Evolutionary conservation across 2,329 filamentous ascomycete species (phyloP).

Genomic region (Hortaea werneckii): DNA sequence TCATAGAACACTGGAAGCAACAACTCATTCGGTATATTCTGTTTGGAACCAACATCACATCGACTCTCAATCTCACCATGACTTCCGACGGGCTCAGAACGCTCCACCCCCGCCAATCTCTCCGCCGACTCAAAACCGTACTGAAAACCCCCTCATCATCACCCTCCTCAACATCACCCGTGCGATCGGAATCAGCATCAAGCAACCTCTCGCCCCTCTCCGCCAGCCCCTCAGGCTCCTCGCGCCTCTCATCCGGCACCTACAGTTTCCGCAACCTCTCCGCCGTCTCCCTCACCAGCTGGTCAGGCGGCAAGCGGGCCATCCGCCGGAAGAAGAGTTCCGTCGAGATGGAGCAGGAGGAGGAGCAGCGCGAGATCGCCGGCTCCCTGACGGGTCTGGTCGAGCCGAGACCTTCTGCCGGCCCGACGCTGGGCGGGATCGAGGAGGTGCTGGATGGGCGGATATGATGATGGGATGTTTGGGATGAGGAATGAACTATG

Average conservation of each 20-base stretch:
- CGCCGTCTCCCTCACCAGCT: slow-evolving; percentile 6
- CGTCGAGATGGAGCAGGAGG: slow-evolving; percentile 22
- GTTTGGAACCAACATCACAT: no score
- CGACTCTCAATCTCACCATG: slow-evolving; percentile 1
- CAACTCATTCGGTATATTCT: no score
- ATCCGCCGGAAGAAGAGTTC: slow-evolving; percentile 22
- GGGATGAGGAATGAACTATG: not conserved
- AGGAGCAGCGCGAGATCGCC: slow-evolving; percentile 15
- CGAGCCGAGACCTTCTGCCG: slow-evolving; percentile 21
- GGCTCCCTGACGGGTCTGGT: slow-evolving; percentile 16
- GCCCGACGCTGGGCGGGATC: slow-evolving; percentile 19
- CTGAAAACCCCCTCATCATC: slow-evolving; percentile 9
- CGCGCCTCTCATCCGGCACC: slow-evolving; percentile 7
- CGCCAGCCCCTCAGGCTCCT: slow-evolving; percentile 8
- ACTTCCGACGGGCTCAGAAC: slow-evolving; percentile 6
- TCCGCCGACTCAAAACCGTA: slow-evolving; percentile 19
- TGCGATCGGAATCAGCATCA: slow-evolving; percentile 1
- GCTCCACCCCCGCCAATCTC: slow-evolving; percentile 15
- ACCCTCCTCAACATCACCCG: not conserved
- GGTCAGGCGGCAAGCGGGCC: slow-evolving; percentile 1
- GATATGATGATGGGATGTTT: slow-evolving; percentile 5
- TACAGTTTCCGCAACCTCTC: slow-evolving; percentile 16
- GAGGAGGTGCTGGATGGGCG: slow-evolving; percentile 23
- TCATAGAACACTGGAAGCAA: no score
- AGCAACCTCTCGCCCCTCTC: slow-evolving; percentile 12